These are phyloP conservation scores for Jamesozyma spencerorum DNA, from an alignment of 805 yeast genomes.

Conservation along the genomic window DNA sequence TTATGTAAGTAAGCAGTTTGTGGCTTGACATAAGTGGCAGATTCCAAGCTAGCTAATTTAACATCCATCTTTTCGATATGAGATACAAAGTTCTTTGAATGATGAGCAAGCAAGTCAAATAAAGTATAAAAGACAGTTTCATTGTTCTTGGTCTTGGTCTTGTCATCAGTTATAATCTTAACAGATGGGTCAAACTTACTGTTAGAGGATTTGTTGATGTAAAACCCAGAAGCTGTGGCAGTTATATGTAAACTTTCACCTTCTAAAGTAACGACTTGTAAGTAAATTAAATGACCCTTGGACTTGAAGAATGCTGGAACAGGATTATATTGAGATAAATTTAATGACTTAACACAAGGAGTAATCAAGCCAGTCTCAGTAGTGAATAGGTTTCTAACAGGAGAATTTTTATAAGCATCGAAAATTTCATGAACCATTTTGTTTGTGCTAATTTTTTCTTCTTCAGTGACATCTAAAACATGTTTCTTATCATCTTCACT, in stretches of 20 bases:
- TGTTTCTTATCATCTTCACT: slow-evolving; percentile 14
- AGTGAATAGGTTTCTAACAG: slow-evolving; percentile 13
- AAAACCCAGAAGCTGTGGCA: slow-evolving; percentile 71
- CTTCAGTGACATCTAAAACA: slow-evolving; percentile 22
- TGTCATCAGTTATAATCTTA: slow-evolving; percentile 14
- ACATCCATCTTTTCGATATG: slow-evolving; percentile 46
- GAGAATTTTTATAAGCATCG: slow-evolving; percentile 11
- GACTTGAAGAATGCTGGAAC: slow-evolving; percentile 52
- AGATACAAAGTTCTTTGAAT: slow-evolving; percentile 54
- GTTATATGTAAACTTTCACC: slow-evolving; percentile 73
- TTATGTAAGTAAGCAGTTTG: slow-evolving; percentile 49
- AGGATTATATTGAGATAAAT: slow-evolving; percentile 79
- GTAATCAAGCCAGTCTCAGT: slow-evolving; percentile 20
- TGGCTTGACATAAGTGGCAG: slow-evolving; percentile 54
- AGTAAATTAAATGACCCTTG: slow-evolving; percentile 76
- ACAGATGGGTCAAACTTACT: slow-evolving; percentile 60
- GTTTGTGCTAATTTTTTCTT: slow-evolving; percentile 22
- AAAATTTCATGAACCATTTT: slow-evolving; percentile 20
- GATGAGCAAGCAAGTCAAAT: slow-evolving; percentile 47
- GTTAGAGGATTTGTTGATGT: slow-evolving; percentile 58
- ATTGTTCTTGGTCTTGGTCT: background rate
- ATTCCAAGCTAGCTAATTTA: slow-evolving; percentile 35
- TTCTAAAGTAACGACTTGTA: slow-evolving; percentile 70
- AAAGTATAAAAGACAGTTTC: slow-evolving; percentile 35
- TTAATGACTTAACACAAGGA: slow-evolving; percentile 47